These are phyloP conservation scores for Apiospora hydei DNA, from an alignment of 2,329 filamentous ascomycete genomes.

Conservation along the genomic window DNA sequence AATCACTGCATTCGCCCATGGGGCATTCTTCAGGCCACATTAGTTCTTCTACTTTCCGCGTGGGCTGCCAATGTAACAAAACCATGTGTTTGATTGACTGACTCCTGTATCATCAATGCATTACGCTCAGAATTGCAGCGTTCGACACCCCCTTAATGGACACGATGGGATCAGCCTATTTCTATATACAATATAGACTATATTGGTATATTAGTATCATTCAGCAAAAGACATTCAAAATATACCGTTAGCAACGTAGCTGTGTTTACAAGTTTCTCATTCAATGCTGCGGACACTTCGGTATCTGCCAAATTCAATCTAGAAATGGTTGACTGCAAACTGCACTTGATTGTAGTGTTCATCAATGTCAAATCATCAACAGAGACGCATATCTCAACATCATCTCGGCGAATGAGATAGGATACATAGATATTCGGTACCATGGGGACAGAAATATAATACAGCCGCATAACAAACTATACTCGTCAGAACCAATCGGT, in stretches of 20 bases:
- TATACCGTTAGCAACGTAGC: not conserved
- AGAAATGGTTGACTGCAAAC: not conserved
- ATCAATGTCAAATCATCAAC: not conserved
- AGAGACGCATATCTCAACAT: too few species aligned
- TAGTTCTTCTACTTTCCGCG: not conserved
- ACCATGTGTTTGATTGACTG: not conserved
- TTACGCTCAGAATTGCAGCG: not conserved
- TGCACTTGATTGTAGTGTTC: too few species aligned
- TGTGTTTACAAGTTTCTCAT: not conserved
- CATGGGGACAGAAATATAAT: not conserved
- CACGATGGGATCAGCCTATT: not conserved
- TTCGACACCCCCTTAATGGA: not conserved
- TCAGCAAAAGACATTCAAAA: not conserved
- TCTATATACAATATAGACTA: not conserved
- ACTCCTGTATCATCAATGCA: constrained; percentile 7
- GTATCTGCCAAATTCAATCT: not conserved
- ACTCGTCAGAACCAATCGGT: not conserved
- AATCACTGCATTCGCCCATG: not conserved
- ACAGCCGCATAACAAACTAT: not conserved
- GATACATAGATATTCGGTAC: not conserved
- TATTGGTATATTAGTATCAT: not conserved
- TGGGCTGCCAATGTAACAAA: not conserved
- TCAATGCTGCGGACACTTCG: not conserved
- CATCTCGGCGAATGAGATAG: not conserved
- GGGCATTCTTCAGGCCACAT: not conserved